Evolutionary conservation across 306 rosid species (phyloP).

Genomic region (Parietaria judaica): DNA sequence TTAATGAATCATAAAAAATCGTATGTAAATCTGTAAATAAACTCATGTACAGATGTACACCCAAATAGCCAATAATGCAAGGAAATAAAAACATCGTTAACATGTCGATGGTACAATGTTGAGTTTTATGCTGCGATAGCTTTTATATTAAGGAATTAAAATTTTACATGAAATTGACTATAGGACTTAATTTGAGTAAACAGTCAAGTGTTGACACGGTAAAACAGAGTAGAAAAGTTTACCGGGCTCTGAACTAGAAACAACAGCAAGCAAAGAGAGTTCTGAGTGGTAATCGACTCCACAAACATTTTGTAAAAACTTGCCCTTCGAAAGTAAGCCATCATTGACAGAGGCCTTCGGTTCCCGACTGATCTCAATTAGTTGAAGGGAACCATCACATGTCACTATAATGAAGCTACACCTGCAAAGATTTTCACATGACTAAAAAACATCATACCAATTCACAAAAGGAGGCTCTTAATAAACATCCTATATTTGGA

Average conservation of each 20-base stretch:
- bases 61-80: slow-evolving; percentile 11
- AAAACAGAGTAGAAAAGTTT: neutral
- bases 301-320: slow-evolving; percentile 38
- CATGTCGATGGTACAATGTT: neutral
- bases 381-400: slow-evolving; percentile 71
- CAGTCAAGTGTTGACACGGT: neutral
- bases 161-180: slow-evolving; percentile 10
- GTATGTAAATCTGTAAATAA: too few relatives aligned
- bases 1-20: too few relatives aligned
- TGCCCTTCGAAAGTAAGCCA: slow-evolving; percentile 31
- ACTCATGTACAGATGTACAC: too few relatives aligned
- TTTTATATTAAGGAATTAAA: slow-evolving; percentile 3
- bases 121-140: neutral
- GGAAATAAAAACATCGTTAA: slow-evolving; percentile 13
- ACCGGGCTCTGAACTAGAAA: slow-evolving; percentile 42
- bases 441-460: slow-evolving; percentile 19
- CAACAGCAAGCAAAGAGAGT: slow-evolving; percentile 55
- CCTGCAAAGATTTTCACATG: slow-evolving; percentile 38
- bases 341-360: slow-evolving; percentile 43
- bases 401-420: slow-evolving; percentile 70
- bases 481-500: too few relatives aligned
- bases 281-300: slow-evolving; percentile 50
- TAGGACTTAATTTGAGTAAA: slow-evolving; percentile 9
- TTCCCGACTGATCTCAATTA: slow-evolving; percentile 59
- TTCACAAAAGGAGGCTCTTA: too few relatives aligned